Conservation (phyloP, 2,329 filamentous ascomycete species). For the Akanthomyces lecanii region DNA sequence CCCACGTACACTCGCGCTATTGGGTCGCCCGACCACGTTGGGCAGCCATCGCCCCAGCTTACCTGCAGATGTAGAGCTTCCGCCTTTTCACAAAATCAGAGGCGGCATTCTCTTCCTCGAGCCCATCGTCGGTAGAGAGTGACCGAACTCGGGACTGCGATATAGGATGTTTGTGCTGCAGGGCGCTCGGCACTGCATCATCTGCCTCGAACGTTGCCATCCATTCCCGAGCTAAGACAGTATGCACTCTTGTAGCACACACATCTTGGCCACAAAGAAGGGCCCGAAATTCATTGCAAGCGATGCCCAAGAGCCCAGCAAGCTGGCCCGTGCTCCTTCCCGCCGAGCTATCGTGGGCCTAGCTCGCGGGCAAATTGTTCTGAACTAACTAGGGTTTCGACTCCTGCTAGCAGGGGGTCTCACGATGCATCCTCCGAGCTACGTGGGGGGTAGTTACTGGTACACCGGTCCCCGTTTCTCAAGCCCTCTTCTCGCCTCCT, state of each 20-base stretch:
- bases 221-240: neutral
- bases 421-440: neutral
- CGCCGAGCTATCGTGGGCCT: constrained; percentile 6
- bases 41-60: constrained; percentile 1
- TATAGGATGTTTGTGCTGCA: neutral
- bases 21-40: constrained; percentile 9
- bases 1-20: neutral
- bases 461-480: neutral
- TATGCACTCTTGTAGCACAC: neutral
- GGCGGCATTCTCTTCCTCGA: neutral
- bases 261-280: neutral
- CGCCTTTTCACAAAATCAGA: neutral
- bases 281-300: neutral
- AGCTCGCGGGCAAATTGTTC: neutral
- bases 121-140: neutral
- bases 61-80: neutral
- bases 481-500: neutral
- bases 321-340: constrained; percentile 1
- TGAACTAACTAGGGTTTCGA: neutral
- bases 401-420: neutral
- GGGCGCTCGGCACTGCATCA: neutral
- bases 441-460: neutral
- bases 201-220: constrained; percentile 5
- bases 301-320: neutral
- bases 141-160: neutral